Percentiles rank a stretch among this genome's conserved stretches.
Evolutionary conservation across 371 early-diverging fungal genomes (phyloP).

Genomic region (Mucor indicus): DNA sequence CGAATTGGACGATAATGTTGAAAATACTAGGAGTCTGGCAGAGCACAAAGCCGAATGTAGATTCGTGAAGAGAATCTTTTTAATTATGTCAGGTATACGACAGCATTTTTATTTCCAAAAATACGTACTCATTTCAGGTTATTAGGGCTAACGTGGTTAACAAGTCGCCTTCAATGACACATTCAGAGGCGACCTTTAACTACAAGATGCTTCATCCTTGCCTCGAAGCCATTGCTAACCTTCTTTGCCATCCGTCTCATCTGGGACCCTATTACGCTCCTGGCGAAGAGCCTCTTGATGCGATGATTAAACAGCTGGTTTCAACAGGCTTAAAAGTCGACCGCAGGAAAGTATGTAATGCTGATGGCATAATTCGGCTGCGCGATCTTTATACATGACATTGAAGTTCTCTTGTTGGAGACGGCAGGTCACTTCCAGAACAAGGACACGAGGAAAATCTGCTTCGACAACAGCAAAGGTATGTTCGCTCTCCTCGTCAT

Average conservation of each 20-base stretch:
- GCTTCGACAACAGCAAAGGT: constrained; percentile 12
- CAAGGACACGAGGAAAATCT: constrained; percentile 5
- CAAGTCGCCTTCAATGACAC: constrained; percentile 7
- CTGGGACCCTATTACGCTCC: background rate
- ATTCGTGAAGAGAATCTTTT: constrained; percentile 5
- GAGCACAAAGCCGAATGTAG: constrained; percentile 6
- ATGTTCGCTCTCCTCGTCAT: constrained; percentile 7
- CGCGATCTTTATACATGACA: constrained; percentile 1
- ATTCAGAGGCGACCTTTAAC: constrained; percentile 8
- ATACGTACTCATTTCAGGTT: constrained; percentile 4
- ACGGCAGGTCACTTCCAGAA: constrained; percentile 5
- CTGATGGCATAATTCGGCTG: constrained; percentile 14
- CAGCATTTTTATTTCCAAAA: constrained; percentile 2
- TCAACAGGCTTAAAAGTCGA: constrained; percentile 4
- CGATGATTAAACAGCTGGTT: constrained; percentile 3
- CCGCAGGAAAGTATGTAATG: constrained; percentile 2
- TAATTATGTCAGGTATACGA: constrained; percentile 1
- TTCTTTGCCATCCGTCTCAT: background rate
- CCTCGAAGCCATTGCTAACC: constrained; percentile 10
- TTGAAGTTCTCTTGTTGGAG: constrained; percentile 9
- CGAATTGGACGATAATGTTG: constrained; percentile 2
- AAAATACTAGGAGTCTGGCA: constrained; percentile 1
- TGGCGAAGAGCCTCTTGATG: background rate
- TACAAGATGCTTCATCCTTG: constrained; percentile 11
- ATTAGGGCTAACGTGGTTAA: constrained; percentile 6